phyloP scores from a whole-genome alignment of 805 yeast genomes.

The Starmerella floris region DNA sequence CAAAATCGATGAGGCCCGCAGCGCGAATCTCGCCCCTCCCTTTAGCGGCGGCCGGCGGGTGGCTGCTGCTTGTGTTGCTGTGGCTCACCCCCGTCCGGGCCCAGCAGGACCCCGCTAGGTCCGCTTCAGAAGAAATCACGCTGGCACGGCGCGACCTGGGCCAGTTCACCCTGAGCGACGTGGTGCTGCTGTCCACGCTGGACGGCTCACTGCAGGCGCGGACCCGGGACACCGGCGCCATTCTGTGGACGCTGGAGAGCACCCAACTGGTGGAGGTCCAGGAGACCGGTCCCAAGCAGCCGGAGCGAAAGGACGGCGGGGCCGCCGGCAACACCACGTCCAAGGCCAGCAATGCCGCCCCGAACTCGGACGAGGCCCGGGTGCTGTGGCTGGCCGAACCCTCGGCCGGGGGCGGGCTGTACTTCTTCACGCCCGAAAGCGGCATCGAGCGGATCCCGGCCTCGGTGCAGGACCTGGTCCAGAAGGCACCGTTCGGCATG shows the following conservation, averaged over 20 bases:
- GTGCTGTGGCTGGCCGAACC: slow-evolving; percentile 79
- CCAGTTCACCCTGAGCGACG: slow-evolving; percentile 42
- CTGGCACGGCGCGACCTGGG: slow-evolving; percentile 24
- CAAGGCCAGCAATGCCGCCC: not conserved
- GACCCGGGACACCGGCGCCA: slow-evolving; percentile 57
- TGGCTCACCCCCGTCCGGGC: not conserved
- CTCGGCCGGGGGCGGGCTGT: slow-evolving; percentile 66
- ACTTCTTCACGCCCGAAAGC: slow-evolving; percentile 56
- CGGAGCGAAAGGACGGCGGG: not conserved
- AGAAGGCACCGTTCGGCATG: slow-evolving; percentile 74
- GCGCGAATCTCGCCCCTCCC: not conserved
- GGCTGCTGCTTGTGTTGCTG: not conserved
- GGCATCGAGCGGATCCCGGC: slow-evolving; percentile 78
- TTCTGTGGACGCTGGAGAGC: slow-evolving; percentile 63
- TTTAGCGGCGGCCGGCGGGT: not conserved
- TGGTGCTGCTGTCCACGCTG: slow-evolving; percentile 60
- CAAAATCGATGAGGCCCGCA: not conserved
- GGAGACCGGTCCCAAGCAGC: slow-evolving; percentile 3
- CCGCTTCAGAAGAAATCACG: not conserved
- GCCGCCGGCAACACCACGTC: not conserved
- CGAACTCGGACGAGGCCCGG: not conserved
- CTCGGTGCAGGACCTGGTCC: slow-evolving; percentile 59
- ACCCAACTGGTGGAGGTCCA: slow-evolving; percentile 41
- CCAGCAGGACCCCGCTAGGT: not conserved
- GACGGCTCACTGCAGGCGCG: slow-evolving; percentile 82